Evolutionary conservation across 225 moss, liverwort and hornwort genomes (phyloP), one percentile per base, ranked within the genome.

Genomic region (Pleurozium schreberi): DNA sequence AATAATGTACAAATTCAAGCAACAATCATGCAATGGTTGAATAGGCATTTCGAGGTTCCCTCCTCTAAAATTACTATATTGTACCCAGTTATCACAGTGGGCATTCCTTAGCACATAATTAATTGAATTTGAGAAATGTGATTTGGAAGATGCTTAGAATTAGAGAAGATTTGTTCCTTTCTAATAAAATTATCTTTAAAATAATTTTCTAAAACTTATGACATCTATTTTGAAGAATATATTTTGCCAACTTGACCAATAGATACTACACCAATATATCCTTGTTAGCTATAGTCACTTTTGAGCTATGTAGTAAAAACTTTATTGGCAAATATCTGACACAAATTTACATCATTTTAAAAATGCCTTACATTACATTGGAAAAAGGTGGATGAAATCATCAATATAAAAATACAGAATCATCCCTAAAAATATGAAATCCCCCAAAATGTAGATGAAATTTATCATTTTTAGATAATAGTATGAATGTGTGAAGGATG

Each of bases 311-410:
- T 12, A 68, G 4, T n/a, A 4, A 68, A 68, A n/a, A 22, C 40
- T 66, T 40, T 23, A 5, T 14, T 69, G 69, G 40, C 25, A 69
- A 69, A 69, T 26, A 69, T 5, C 25, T 25, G 1, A 14, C 0
- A 14, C n/a, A 0, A 15, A 26, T 26, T 26, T 26, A 42, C 42
- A 0, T 42, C 15, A 42, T 26, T 23, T 20, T 25, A 26, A 0
- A 42, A 4, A 0, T 68, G 3, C 7, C 7, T n/a, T n/a, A 12
- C 8, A 22, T n/a, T 13, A 13, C 7, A 68, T 23, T 40, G 0
- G 14, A 42, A 42, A 61, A 20, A 40, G 14, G 4, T 40, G 8
- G 13, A 25, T 40, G 25, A 69, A 69, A 40, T 69, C 40, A 25
- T 25, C 8, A 25, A 38, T n/a, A n/a, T n/a, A n/a, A n/a, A n/a